Conservation (phyloP, 2,329 filamentous ascomycete genomes). For the Scopulariopsis brevicaulis region DNA sequence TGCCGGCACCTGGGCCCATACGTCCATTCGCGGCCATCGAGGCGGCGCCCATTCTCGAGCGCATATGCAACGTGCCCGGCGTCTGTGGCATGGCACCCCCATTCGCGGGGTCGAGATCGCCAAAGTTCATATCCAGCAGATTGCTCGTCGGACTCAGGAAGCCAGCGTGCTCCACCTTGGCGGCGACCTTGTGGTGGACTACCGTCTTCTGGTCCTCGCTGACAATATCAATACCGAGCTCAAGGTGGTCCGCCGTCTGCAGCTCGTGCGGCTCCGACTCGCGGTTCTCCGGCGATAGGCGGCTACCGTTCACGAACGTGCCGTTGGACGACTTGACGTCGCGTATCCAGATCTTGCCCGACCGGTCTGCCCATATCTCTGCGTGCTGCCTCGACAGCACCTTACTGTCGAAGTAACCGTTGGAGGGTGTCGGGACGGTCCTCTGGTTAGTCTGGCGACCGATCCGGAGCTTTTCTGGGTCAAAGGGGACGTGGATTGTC, state of each 20-base stretch:
- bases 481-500: conserved; percentile 85
- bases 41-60: conserved; percentile 58
- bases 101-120: conserved; percentile 76
- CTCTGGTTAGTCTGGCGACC: conserved; percentile 96
- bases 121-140: conserved; percentile 80
- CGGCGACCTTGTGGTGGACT: conserved; percentile 95
- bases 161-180: conserved; percentile 91
- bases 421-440: conserved; percentile 78
- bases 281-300: conserved; percentile 84
- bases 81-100: conserved; percentile 60
- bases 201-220: conserved; percentile 98
- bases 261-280: conserved; percentile 95
- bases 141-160: conserved; percentile 65
- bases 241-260: conserved; percentile 80
- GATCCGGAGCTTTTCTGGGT: conserved; percentile 87
- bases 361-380: conserved; percentile 79
- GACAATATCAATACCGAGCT: conserved; percentile 96
- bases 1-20: conserved; percentile 36
- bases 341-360: conserved; percentile 88
- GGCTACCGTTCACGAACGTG: conserved; percentile 89
- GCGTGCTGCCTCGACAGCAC: conserved; percentile 93
- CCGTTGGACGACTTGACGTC: conserved; percentile 98
- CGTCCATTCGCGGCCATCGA: conserved; percentile 51
- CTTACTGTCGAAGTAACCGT: conserved; percentile 97
- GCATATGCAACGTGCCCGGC: conserved; percentile 56